Conservation (phyloP, 805 yeast species). For the Novakomyces olei region DNA sequence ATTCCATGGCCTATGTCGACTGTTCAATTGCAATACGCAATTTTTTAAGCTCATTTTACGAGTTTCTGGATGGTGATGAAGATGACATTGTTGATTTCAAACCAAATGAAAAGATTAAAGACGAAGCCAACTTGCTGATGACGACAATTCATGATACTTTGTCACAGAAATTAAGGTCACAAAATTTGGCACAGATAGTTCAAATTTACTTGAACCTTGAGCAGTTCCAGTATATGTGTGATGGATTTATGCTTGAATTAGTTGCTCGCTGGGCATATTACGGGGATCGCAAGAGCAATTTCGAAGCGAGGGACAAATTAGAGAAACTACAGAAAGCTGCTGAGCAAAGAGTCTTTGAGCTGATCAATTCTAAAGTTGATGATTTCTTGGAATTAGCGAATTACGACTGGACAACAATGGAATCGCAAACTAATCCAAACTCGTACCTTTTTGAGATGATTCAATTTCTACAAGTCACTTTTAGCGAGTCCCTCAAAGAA, state of each 20-base stretch:
- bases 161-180: constrained; percentile 36
- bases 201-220: constrained; percentile 78
- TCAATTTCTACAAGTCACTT: constrained; percentile 61
- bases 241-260: constrained; percentile 31
- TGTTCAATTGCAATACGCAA: no score
- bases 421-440: constrained; percentile 38
- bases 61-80: no score
- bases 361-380: constrained; percentile 60
- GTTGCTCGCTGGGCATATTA: constrained; percentile 15
- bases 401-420: constrained; percentile 46
- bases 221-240: constrained; percentile 55
- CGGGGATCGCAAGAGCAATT: not conserved
- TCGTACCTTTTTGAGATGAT: constrained; percentile 64
- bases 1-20: no score
- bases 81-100: no score
- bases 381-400: constrained; percentile 69
- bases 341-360: constrained; percentile 56
- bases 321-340: constrained; percentile 37
- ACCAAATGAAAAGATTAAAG: no score
- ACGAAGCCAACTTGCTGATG: no score
- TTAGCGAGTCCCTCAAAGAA: constrained; percentile 61
- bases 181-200: constrained; percentile 72
- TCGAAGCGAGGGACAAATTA: constrained; percentile 7
- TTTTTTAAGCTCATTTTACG: no score
- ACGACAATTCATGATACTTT: constrained; percentile 48